Percentiles rank a stretch among this genome's conserved stretches.
phyloP scores from a whole-genome alignment of 2,329 filamentous ascomycete species.

The Colletotrichum brevisporum region DNA sequence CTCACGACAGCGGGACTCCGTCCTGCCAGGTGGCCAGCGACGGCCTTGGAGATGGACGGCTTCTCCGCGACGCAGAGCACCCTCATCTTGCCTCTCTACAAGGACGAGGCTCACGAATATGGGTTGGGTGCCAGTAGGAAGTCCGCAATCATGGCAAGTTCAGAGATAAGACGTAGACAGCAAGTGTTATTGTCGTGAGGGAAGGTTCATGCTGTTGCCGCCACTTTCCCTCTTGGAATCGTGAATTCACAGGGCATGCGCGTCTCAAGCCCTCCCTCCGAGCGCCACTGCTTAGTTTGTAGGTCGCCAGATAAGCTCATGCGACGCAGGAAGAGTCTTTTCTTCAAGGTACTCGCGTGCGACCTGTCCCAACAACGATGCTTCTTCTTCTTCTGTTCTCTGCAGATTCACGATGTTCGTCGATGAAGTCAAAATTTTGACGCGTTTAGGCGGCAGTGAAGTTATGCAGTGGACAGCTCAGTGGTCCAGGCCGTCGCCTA shows the following conservation, averaged over 20 bases:
- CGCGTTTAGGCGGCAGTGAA: conserved; percentile 4
- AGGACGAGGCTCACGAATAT: background rate
- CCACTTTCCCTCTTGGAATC: conserved; percentile 3
- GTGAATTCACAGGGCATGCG: conserved; percentile 15
- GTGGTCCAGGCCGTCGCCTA: conserved; percentile 16
- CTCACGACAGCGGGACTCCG: conserved; percentile 79
- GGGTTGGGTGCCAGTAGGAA: background rate
- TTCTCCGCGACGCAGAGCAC: conserved; percentile 74
- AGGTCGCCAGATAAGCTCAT: background rate
- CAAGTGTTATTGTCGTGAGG: conserved; percentile 8
- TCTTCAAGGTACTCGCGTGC: background rate
- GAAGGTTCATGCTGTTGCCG: conserved; percentile 18
- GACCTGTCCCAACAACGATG: background rate
- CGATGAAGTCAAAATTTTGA: background rate
- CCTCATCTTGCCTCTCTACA: conserved; percentile 58
- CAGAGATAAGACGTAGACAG: background rate
- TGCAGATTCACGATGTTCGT: background rate
- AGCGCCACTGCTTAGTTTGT: background rate
- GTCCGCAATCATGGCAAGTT: background rate
- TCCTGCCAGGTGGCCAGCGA: conserved; percentile 89
- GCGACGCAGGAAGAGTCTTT: too few relatives aligned
- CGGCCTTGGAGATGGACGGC: conserved; percentile 95
- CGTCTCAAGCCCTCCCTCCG: conserved; percentile 13
- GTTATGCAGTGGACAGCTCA: conserved; percentile 26
- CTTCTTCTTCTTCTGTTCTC: background rate